phyloP scores from a whole-genome alignment of 2,329 filamentous ascomycete genomes.

The Cercospora zeae-maydis region DNA sequence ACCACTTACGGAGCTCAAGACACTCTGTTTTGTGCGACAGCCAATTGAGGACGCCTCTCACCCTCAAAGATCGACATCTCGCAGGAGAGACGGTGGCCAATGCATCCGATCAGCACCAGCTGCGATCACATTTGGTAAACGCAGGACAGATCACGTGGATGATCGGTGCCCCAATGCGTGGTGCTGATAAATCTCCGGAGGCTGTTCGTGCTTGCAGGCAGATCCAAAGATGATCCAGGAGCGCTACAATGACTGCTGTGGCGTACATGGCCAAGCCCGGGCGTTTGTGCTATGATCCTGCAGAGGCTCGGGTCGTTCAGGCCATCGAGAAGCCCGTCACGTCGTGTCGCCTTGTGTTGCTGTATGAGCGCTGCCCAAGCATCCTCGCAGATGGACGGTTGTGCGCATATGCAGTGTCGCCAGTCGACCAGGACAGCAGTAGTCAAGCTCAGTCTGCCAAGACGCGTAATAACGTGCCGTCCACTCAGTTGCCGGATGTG shows the following conservation, averaged over 20 bases:
- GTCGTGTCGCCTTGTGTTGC: background rate
- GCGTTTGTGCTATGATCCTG: background rate
- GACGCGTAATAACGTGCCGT: too few relatives aligned
- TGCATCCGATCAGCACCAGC: slow-evolving; percentile 1
- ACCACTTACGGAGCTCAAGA: slow-evolving; percentile 5
- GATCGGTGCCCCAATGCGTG: background rate
- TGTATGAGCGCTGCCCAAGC: too few relatives aligned
- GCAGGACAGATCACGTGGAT: slow-evolving; percentile 2
- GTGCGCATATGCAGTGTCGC: too few relatives aligned
- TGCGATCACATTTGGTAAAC: background rate
- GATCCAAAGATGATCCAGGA: background rate
- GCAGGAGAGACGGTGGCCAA: slow-evolving; percentile 5
- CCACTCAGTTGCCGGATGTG: too few relatives aligned
- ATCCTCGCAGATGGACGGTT: too few relatives aligned
- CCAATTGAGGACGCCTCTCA: background rate
- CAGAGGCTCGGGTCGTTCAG: background rate
- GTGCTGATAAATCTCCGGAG: background rate
- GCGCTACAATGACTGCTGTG: too few relatives aligned
- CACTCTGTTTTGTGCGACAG: background rate
- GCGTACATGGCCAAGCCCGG: background rate
- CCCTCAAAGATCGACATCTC: background rate
- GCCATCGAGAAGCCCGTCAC: too few relatives aligned
- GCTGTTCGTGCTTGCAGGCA: background rate
- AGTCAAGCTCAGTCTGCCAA: too few relatives aligned
- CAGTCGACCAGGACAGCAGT: too few relatives aligned